Evolutionary conservation across 768 basidiomycete species (phyloP), one percentile per base, ranked within the genome.

Genomic region (Amanita molliuscula): DNA sequence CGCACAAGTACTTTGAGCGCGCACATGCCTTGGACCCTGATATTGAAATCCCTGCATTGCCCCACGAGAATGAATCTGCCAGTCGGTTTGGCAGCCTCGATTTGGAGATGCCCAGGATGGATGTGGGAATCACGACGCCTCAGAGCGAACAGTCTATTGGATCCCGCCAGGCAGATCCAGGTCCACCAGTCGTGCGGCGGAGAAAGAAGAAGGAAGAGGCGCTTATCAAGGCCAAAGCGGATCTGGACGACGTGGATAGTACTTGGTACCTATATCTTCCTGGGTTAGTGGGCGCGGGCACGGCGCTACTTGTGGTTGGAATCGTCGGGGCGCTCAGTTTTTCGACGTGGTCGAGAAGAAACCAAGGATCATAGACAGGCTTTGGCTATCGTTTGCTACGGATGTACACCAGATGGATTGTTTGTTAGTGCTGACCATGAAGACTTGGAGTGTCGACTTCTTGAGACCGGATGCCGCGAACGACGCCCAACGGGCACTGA

Each of bases 261-360:
- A 74, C 84, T 20, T 90, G 88, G 88, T 89, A 87, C 57, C 57
- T 89, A 44, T 85, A 87, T 53, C 67, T 90, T 35, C 88, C 88
- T 3, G 81, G 84, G 21, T 62, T 90, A 54, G 80, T 90, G 6
- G 88, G 88, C 7, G 88, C 87, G 21, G 88, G 87, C n/a, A 88
- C 87, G 18, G 88, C 88, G 38, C 60, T 90, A 49, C 71, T 88
- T 37, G 83, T 88, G 18, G 81, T 87, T 18, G 84, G 84, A 0
- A 81, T 86, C 31, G 81, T 89, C 18, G 85, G 87, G 2, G 83
- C 83, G 5, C 64, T 90, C 55, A 85, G 86, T 54, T 78, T 90
- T 61, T 85, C 85, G 4, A 74, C 67, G 15, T 78, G 76, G 70
- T 83, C 81, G 56, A 74, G 82, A 63, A 73, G 82, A 55, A 82